phyloP scores from a whole-genome alignment of 1,284 basidiomycete genomes.

The Tranzscheliella williamsii region DNA sequence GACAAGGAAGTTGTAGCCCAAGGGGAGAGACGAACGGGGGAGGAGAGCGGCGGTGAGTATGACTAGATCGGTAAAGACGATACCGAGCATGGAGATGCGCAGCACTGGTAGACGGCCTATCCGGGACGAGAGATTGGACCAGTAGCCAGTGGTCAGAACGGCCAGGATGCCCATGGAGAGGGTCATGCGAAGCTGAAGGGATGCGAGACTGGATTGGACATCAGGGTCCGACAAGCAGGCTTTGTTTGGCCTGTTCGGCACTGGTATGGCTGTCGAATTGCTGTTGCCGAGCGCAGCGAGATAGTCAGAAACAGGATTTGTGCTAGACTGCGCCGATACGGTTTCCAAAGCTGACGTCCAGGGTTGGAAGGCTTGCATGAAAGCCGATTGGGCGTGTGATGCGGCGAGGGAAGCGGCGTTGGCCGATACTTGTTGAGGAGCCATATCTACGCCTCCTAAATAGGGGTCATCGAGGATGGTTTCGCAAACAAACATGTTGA shows the following conservation, averaged over 20 bases:
- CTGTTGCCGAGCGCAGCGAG: slow-evolving; percentile 8
- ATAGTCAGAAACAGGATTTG: slow-evolving; percentile 5
- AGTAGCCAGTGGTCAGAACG: slow-evolving; percentile 82
- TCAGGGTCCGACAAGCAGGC: slow-evolving; percentile 38
- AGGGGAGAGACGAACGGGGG: slow-evolving; percentile 44
- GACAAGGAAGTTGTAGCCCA: slow-evolving; percentile 75
- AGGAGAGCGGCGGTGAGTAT: slow-evolving; percentile 24
- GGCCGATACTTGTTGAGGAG: slow-evolving; percentile 3
- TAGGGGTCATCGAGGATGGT: slow-evolving; percentile 28
- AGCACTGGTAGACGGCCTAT: slow-evolving; percentile 77
- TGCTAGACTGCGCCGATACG: neutral
- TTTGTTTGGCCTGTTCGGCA: slow-evolving; percentile 24
- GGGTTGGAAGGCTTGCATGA: slow-evolving; percentile 16
- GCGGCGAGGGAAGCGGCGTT: slow-evolving; percentile 1
- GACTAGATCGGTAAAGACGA: slow-evolving; percentile 72
- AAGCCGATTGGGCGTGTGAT: no score
- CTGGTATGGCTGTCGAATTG: slow-evolving; percentile 27
- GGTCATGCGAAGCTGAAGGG: slow-evolving; percentile 65
- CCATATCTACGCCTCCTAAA: slow-evolving; percentile 16
- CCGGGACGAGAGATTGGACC: slow-evolving; percentile 80
- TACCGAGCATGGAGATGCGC: slow-evolving; percentile 71
- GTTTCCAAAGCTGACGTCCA: slow-evolving; percentile 4
- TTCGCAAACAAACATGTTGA: slow-evolving; percentile 54
- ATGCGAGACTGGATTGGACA: slow-evolving; percentile 38
- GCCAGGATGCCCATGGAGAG: slow-evolving; percentile 78